phyloP scores from a whole-genome alignment of 2,329 filamentous ascomycete genomes.

The Ceratocystis harringtonii region DNA sequence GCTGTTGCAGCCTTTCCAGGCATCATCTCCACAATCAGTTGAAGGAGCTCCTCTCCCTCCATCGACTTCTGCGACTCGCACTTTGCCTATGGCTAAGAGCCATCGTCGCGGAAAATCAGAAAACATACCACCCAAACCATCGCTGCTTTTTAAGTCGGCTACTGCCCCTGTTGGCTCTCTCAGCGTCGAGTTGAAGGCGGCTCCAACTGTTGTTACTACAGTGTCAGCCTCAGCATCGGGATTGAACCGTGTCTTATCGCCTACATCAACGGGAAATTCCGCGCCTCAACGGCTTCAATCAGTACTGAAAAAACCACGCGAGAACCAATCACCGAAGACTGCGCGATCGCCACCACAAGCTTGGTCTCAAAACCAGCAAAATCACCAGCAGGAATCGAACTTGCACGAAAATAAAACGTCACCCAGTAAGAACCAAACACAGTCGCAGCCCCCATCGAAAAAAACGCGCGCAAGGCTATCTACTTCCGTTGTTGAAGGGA shows the following conservation, averaged over 20 bases:
- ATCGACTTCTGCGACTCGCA: conserved; percentile 28
- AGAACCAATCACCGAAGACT: conserved; percentile 18
- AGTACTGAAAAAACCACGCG: conserved; percentile 12
- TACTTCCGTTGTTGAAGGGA: conserved; percentile 20
- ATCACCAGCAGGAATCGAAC: neutral
- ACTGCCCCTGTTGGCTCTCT: conserved; percentile 1
- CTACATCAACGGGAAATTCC: conserved; percentile 19
- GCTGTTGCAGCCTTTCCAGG: conserved; percentile 19
- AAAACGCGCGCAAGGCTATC: conserved; percentile 21
- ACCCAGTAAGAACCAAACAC: neutral
- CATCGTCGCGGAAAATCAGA: conserved; percentile 16
- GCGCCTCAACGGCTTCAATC: conserved; percentile 14
- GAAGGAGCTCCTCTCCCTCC: conserved; percentile 22
- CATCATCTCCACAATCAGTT: conserved; percentile 24
- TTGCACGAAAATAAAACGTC: neutral
- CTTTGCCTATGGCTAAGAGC: conserved; percentile 20
- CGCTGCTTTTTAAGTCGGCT: conserved; percentile 6
- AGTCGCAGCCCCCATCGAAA: conserved; percentile 14
- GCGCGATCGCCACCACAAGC: conserved; percentile 17
- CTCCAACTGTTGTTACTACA: conserved; percentile 9
- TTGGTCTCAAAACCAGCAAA: neutral
- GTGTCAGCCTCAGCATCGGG: conserved; percentile 13
- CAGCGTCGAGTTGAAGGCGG: neutral
- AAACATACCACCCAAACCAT: conserved; percentile 13
- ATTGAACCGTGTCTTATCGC: conserved; percentile 18